phyloP scores from a whole-genome alignment of 2,329 filamentous ascomycete genomes.

The Sporothrix dimorphospora region DNA sequence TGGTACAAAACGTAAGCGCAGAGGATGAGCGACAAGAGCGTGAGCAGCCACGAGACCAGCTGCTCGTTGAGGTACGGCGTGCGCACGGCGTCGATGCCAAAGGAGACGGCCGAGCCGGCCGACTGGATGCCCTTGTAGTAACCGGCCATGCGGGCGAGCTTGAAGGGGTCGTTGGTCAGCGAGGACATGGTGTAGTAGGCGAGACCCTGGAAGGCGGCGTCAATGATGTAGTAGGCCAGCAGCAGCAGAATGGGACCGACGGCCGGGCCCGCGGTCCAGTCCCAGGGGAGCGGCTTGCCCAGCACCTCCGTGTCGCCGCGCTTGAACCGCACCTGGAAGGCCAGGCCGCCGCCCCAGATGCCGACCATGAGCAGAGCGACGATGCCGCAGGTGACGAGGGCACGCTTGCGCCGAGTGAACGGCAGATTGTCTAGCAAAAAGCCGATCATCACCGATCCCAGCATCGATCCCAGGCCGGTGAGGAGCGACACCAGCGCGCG shows the following conservation, averaged over 20 bases:
- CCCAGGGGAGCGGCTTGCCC: not conserved
- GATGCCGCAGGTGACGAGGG: not conserved
- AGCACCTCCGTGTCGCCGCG: not conserved
- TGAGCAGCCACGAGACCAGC: conserved; percentile 18
- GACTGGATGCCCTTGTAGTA: conserved; percentile 29
- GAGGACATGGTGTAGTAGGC: conserved; percentile 28
- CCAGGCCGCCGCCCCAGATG: not conserved
- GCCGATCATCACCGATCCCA: not conserved
- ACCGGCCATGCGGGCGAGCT: conserved; percentile 26
- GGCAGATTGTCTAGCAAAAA: conserved; percentile 5
- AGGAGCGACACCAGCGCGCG: conserved; percentile 15
- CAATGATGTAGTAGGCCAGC: conserved; percentile 15
- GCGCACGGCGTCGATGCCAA: conserved; percentile 21
- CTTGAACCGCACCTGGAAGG: conserved; percentile 6
- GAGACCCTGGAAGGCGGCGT: conserved; percentile 21
- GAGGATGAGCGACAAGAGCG: not conserved
- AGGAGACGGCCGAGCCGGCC: conserved; percentile 22
- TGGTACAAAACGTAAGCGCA: not conserved
- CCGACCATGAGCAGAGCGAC: conserved; percentile 1
- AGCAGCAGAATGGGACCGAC: conserved; percentile 1
- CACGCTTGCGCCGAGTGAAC: not conserved
- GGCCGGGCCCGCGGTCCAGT: not conserved
- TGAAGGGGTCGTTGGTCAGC: conserved; percentile 26
- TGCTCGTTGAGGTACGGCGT: conserved; percentile 22
- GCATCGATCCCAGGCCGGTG: conserved; percentile 3